A percentile compares a stretch with the other conserved stretches of the same genome.
phyloP scores from a whole-genome alignment of 2,329 filamentous ascomycete species.

The Pyricularia grisea region DNA sequence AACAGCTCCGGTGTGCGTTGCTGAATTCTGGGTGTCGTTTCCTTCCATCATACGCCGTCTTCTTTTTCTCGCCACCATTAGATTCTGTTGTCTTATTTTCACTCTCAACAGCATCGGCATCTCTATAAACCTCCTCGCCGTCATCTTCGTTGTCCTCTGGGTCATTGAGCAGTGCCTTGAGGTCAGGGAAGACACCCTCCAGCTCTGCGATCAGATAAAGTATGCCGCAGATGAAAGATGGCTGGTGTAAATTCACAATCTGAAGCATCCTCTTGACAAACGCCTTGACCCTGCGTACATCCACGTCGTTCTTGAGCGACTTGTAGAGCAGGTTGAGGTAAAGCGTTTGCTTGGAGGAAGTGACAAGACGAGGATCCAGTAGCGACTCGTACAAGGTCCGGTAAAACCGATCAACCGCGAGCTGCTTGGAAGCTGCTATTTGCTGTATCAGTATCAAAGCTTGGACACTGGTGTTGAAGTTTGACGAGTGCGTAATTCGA shows the following conservation, averaged over 20 bases:
- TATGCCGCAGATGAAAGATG: constrained; percentile 87
- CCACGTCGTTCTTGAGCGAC: constrained; percentile 82
- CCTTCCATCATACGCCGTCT: constrained; percentile 63
- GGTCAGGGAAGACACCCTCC: constrained; percentile 66
- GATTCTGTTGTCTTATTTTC: constrained; percentile 52
- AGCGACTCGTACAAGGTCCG: constrained; percentile 91
- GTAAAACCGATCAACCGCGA: constrained; percentile 86
- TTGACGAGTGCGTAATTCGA: constrained; percentile 91
- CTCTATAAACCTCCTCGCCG: constrained; percentile 48
- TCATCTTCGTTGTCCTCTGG: constrained; percentile 71
- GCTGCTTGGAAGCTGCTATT: constrained; percentile 68
- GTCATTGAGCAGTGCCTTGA: constrained; percentile 69
- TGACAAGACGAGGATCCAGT: constrained; percentile 77
- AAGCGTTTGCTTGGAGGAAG: constrained; percentile 88
- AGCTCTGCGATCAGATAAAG: constrained; percentile 82
- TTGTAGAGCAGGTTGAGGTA: constrained; percentile 90
- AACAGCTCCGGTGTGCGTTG: constrained; percentile 83
- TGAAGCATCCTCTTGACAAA: constrained; percentile 93
- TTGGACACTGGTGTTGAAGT: constrained; percentile 98
- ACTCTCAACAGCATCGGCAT: constrained; percentile 32
- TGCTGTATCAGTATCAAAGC: constrained; percentile 93
- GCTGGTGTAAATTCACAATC: constrained; percentile 77
- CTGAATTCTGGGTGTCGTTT: constrained; percentile 89
- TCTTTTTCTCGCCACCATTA: constrained; percentile 10
- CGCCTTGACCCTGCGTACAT: constrained; percentile 83